Evolutionary conservation across 805 yeast genomes (phyloP), one percentile per base, ranked within the genome.

Genomic region (Lipomyces sp.): DNA sequence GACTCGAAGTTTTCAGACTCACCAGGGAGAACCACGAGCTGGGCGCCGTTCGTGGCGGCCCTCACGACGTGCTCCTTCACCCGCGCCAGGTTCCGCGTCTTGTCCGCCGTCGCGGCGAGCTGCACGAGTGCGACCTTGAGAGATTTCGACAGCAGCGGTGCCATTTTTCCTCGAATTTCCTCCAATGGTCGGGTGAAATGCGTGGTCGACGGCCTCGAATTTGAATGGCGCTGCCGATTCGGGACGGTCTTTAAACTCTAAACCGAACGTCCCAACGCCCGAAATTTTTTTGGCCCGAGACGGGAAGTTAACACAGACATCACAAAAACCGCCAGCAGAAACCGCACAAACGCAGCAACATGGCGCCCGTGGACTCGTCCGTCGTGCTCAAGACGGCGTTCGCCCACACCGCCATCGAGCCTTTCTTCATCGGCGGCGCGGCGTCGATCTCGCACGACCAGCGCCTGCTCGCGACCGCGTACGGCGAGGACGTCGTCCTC

Each of bases 341-440:
- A 26, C 29, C 29, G 10, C 29, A 26, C 29, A 10, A 26, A 6
- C 10, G 10, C 29, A 10, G 10, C n/a, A 44, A 13, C 19, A 42
- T 29, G 49, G 39, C 21, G 16, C 19, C 39, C 10, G 13, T 22
- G 10, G 26, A 36, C 10, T n/a, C 56, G 21, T 49, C 51, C 7
- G 26, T 33, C 32, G 19, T 33, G 44, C 33, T 73, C 31, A 72
- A 68, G 51, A 71, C 76, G 3, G 69, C 77, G 19, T 78, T 73
- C 58, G 69, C 66, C 48, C 70, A 74, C 55, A 62, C 61, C 10
- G 77, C 79, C 47, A 74, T 91, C 36, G 82, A 80, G 45, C 98
- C 98, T 14, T 82, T 90, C 61, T 93, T 87, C 65, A 79, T 86
- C 14, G 96, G 97, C 24, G 87, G 93, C 4, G 79, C 93, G 2